Conservation (phyloP, 2,329 filamentous ascomycete genomes). For the Ophiostoma himal-ulmi region DNA sequence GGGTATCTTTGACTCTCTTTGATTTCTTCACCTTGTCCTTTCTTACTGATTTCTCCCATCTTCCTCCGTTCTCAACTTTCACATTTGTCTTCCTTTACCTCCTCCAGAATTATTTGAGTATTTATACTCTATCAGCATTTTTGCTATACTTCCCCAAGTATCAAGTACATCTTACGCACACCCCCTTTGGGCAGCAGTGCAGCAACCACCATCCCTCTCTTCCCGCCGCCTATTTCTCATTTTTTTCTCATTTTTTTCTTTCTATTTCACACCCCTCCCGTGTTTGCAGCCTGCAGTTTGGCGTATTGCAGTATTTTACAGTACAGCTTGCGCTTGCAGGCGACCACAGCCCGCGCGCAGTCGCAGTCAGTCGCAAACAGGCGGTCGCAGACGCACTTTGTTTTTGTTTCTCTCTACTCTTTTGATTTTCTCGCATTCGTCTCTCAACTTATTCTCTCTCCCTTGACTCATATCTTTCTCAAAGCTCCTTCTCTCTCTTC, state of each 20-base stretch:
- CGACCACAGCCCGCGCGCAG: not conserved
- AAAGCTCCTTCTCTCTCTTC: not conserved
- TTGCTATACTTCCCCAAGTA: slow-evolving; percentile 3
- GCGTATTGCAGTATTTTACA: not conserved
- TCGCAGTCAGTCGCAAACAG: not conserved
- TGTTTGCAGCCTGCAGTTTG: not conserved
- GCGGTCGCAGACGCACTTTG: not conserved
- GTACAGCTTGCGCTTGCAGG: not conserved
- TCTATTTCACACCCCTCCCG: not conserved
- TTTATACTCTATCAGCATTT: not conserved
- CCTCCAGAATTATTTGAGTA: not conserved
- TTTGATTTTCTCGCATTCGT: not conserved
- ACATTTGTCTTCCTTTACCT: too few relatives aligned
- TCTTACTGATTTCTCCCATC: not conserved
- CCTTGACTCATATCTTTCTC: not conserved
- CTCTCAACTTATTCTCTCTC: not conserved
- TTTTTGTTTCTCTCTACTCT: not conserved
- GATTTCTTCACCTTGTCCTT: not conserved
- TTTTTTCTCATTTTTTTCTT: not conserved
- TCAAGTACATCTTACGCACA: slow-evolving; percentile 4
- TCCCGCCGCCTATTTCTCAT: slow-evolving; percentile 6
- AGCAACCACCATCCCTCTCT: not conserved
- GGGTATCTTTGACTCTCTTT: not conserved
- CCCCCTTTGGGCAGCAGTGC: slow-evolving; percentile 12
- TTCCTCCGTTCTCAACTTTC: not conserved